Evolutionary conservation across 2,329 filamentous ascomycete genomes (phyloP), one percentile per base, ranked within the genome.

Genomic region (Didymellaceae sp.): DNA sequence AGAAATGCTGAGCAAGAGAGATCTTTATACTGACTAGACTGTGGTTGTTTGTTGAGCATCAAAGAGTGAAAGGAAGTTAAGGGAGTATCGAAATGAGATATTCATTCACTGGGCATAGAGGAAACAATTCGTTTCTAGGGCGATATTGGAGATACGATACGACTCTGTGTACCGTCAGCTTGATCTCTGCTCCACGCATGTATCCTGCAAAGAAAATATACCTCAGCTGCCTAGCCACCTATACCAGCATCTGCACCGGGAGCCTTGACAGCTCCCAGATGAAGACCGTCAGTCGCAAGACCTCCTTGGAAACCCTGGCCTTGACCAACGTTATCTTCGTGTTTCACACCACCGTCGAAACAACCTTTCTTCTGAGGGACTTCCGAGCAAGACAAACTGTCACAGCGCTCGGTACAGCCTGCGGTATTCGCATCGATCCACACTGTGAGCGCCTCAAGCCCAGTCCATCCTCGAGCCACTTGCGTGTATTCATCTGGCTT

Each of bases 361-460:
- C 49, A 52, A 8, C 32, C 49, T n/a, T 38, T 28, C 9, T 37
- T n/a, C 26, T 46, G 49, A 17, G 38, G 20, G 4, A 52, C 38
- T 8, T 52, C 49, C 3, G 26, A 37, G 16, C 49, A 52, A 6
- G 49, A 42, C 14, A 52, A 14, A 26, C 17, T 52, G 22, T 47
- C 20, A n/a, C 49, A 52, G 18, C 37, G 49, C 38, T 34, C 21
- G 16, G 49, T 28, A 33, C 49, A 52, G 11, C 49, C 43, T 8
- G 11, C 10, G 6, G 14, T 8, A 5, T 41, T 6, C 6, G 14
- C 18, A 13, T 41, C 42, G 17, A 25, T 20, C 48, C 48, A 51
- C 3, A 52, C 49, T 14, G 49, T 52, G 21, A 52, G 37, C 16
- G 25, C 42, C 13, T 52, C 49, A 22, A 52, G 49, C 6, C 49